Percentiles rank a stretch among this genome's conserved stretches.
phyloP scores from a whole-genome alignment of 2,329 filamentous ascomycete species.

The Trichoderma sp. region DNA sequence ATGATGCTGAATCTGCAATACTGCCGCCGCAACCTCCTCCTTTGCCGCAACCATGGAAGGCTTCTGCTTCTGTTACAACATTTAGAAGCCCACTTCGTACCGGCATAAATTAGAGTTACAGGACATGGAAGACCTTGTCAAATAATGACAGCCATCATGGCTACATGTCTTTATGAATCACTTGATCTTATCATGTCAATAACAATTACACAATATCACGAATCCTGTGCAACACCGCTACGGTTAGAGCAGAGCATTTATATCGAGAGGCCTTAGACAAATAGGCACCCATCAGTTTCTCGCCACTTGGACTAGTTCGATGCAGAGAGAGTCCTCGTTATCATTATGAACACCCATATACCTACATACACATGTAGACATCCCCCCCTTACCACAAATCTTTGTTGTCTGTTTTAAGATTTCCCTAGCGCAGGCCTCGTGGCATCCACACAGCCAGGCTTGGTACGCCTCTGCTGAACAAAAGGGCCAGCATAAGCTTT shows the following conservation, averaged over 20 bases:
- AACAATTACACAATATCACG: background rate
- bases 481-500: background rate
- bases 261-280: background rate
- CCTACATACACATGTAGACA: background rate
- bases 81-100: background rate
- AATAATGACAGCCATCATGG: background rate
- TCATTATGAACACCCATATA: background rate
- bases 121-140: background rate
- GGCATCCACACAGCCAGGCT: background rate
- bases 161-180: background rate
- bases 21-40: constrained; percentile 20
- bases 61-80: background rate
- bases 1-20: background rate
- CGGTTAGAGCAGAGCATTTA: background rate
- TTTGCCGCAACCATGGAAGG: constrained; percentile 20
- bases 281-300: background rate
- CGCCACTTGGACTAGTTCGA: background rate
- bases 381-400: background rate
- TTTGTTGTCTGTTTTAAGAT: background rate
- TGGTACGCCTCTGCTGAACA: background rate
- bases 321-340: background rate
- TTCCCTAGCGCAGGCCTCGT: background rate
- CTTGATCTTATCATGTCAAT: background rate
- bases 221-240: background rate
- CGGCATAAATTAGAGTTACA: background rate